Evolutionary conservation across 257 asterid species (phyloP), one percentile per base, ranked within the genome.

Genomic region (Solanum appendiculatum): DNA sequence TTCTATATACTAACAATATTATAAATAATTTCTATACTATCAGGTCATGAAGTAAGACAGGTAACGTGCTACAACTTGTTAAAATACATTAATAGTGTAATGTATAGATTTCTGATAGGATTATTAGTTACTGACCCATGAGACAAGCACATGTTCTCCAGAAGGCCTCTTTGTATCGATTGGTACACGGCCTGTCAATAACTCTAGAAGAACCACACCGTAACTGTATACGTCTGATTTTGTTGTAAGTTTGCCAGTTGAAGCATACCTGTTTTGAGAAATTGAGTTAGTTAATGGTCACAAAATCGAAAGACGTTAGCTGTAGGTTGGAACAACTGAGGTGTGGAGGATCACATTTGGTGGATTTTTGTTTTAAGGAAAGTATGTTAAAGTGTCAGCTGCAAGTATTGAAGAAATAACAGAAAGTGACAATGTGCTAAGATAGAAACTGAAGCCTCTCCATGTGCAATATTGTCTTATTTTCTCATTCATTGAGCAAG

Each of bases 201-300:
- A 92, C 95, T 95, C 98, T 64, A 95, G 69, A 46, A 95, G 94
- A 86, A 95, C 94, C 86, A 95, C 94, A 0, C 98, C 98, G 4
- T 94, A 95, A 89, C 98, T 95, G 86, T 94, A 95, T 34, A 93
- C 96, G 84, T 95, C 98, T 12, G 98, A 95, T 78, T 95, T 95
- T 6, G 97, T 94, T 10, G 98, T 94, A 33, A 95, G 98, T 90
- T 93, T 93, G 13, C 97, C 98, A 33, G 96, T 92, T 37, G 98
- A 93, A 81, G 98, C 98, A 89, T 95, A 94, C 94, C 98, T 95
- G 83, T 86, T 82, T 40, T 42, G 3, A 11, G 46, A 69, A 56
- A 13, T 33, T 34, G 31, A 86, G 86, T 39, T 60, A 48, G 88
- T 36, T 86, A 58, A 39, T 37, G 39, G n/a, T 18, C 64, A 78